Evolutionary conservation across 2,329 filamentous ascomycete species (phyloP).

Genomic region (Trichoderma breve): DNA sequence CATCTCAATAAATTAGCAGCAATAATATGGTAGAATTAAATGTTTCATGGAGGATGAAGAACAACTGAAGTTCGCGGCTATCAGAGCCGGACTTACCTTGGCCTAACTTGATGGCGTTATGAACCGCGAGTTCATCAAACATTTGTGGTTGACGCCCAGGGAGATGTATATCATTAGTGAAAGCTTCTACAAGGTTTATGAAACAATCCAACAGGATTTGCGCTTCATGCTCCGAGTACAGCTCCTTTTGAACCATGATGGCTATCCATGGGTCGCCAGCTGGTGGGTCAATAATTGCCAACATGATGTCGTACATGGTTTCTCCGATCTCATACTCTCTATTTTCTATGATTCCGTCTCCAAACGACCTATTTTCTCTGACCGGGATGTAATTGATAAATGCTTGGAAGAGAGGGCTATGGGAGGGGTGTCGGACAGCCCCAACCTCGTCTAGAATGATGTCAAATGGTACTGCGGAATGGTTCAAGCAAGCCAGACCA

Average conservation of each 20-base stretch:
- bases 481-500: conserved; percentile 22
- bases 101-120: not conserved
- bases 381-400: conserved; percentile 34
- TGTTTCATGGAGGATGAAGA: not conserved
- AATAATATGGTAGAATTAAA: not conserved
- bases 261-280: conserved; percentile 26
- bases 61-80: too few relatives aligned
- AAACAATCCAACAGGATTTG: not conserved
- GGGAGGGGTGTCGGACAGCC: conserved; percentile 36
- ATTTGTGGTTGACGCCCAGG: not conserved
- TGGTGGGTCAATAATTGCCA: conserved; percentile 36
- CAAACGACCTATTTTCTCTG: conserved; percentile 24
- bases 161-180: not conserved
- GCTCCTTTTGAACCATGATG: conserved; percentile 29
- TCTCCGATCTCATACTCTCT: conserved; percentile 23
- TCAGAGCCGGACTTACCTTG: not conserved
- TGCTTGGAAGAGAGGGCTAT: conserved; percentile 50
- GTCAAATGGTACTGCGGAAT: conserved; percentile 46
- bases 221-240: conserved; percentile 28
- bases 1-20: not conserved
- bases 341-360: conserved; percentile 15
- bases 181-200: not conserved
- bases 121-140: not conserved
- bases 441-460: conserved; percentile 44
- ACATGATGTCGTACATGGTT: conserved; percentile 32